Base-by-base conservation (phyloP, 2,329 filamentous ascomycete genomes). In the Pestalotiopsis sp. region DNA sequence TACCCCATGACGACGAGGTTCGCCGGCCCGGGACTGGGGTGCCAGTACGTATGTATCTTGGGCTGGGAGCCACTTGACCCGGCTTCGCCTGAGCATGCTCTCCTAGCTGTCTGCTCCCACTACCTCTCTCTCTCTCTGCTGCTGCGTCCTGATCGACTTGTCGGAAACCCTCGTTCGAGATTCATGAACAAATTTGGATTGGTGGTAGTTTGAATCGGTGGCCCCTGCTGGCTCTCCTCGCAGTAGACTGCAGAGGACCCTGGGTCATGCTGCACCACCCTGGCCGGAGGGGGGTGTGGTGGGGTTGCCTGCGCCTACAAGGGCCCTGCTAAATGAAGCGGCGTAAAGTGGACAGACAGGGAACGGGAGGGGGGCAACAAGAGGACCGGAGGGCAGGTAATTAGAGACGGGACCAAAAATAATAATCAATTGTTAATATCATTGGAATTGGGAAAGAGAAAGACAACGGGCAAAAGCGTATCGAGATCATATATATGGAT, bases 181-280 rank as follows among this genome's bases (percentile, higher is more conserved):
- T 66, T 66, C 64, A 36, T 65, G 41, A 55, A 66, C 64, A 60
- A 60, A 66, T 60, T 66, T 55, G 64, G 64, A 59, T 59, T 55
- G 63, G 63, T 66, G 31, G 64, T 66, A 59, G 64, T 66, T 36
- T 66, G 55, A 66, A 66, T 66, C 55, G 36, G 64, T 66, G 52
- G 64, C 36, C 64, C 64, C 64, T 41, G 64, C 64, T 60, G 64
- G 12, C 36, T 38, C 55, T 41, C 55, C 52, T 57, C 59, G n/a
- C 59, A 38, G 59, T 62, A 39, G 59, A 60, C 59, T 62, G 59
- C 59, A 62, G 25, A 62, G 36, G 59, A 62, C 59, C 59, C 59
- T 62, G 27, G 41, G 41, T 25, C 60, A 39, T 23, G 41, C n/a
- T 45, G 38, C 25, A 52, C 20, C 14, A 65, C 64, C 64, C 64